Base-by-base conservation (phyloP, 2,329 filamentous ascomycete genomes). In the Hymenotorrendiella dingleyae region DNA sequence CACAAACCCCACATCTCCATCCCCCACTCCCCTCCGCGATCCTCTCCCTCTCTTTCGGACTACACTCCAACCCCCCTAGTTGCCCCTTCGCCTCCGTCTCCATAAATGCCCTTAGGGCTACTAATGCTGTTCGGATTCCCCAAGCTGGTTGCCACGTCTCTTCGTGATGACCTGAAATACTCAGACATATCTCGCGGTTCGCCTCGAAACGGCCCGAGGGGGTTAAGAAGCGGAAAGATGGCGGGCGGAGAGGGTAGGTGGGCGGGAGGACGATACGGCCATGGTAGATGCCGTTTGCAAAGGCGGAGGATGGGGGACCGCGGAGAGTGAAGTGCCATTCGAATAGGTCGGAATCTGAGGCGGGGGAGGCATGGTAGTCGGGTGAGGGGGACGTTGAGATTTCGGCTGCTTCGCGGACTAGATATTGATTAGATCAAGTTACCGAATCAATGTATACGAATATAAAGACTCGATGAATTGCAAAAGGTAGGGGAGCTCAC, bases 301-400 rank as follows among this genome's bases (percentile, higher is more conserved):
- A 60, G 4, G 51, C 38, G 27, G 82, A 78, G 0, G 88, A 90
- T 23, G 91, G 91, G 0, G 91, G 90, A 0, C 93, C 93, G 39
- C 84, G 80, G n/a, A 98, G 74, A 0, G 93, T 98, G 68, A 97
- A 98, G 70, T 98, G 93, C 93, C 93, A 98, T 67, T 97, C 90
- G 67, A 95, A 95, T 41, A 98, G 81, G 66, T 97, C 89, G 23
- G 79, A 73, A 61, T 97, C 91, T 49, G 91, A 78, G 28, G 68
- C 63, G 0, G 93, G 93, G 4, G 82, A 73, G 29, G 91, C 93
- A 54, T 84, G 79, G 67, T 91, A 94, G 68, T 95, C 88, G 41
- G 86, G 72, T 2, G 87, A 93, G 4, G 91, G 88, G 27, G 84
- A 76, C 45, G 72, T 74, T 47, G 86, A 81, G 43, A 98, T 78